These are phyloP conservation scores for Intubia oerlemansii DNA, from an alignment of 2,329 filamentous ascomycete genomes.

Conservation along the genomic window DNA sequence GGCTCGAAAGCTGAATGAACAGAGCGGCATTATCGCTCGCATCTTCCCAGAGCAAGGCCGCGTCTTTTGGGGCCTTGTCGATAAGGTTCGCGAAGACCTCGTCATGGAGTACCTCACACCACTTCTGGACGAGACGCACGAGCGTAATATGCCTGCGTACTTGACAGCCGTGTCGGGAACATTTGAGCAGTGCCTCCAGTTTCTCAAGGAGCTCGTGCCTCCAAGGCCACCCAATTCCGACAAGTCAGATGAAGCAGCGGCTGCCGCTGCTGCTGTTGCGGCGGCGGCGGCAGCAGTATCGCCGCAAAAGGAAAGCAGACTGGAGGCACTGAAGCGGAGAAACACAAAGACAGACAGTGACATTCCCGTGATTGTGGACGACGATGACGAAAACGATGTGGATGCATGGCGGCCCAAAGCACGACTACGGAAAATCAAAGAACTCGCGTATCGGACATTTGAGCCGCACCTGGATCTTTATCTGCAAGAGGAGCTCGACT, in stretches of 20 bases:
- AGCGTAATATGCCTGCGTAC: slow-evolving; percentile 53
- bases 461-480: slow-evolving; percentile 91
- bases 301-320: slow-evolving; percentile 28
- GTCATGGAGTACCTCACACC: slow-evolving; percentile 70
- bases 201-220: slow-evolving; percentile 48
- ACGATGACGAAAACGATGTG: slow-evolving; percentile 2
- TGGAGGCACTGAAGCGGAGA: slow-evolving; percentile 1
- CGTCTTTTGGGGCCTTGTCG: slow-evolving; percentile 59
- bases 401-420: slow-evolving; percentile 4
- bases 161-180: slow-evolving; percentile 70
- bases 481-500: slow-evolving; percentile 73
- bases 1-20: slow-evolving; percentile 58
- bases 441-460: slow-evolving; percentile 52
- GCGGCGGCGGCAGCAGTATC: slow-evolving; percentile 15
- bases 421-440: slow-evolving; percentile 29
- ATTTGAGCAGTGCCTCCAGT: slow-evolving; percentile 67
- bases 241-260: too few species aligned
- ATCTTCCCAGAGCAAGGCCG: slow-evolving; percentile 55
- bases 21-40: slow-evolving; percentile 54
- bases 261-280: not conserved
- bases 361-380: not conserved
- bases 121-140: slow-evolving; percentile 72
- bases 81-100: slow-evolving; percentile 66
- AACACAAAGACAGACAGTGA: too few species aligned
- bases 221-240: slow-evolving; percentile 37